Conservation (phyloP, 2,329 filamentous ascomycete genomes). For the Fusarium sp. region DNA sequence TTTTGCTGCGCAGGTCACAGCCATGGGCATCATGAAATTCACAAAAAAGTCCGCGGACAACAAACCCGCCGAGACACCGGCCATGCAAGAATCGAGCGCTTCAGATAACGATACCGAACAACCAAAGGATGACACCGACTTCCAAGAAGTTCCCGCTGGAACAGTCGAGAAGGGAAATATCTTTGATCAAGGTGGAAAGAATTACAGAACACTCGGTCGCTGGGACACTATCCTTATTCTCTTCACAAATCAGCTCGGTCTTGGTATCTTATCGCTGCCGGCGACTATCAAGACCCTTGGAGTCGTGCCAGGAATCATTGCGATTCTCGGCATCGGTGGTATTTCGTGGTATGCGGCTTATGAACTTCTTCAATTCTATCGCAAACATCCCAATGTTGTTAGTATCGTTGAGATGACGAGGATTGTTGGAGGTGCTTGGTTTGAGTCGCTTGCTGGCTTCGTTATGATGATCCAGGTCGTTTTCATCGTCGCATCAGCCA, state of each 20-base stretch:
- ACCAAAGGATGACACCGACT: conserved; percentile 21
- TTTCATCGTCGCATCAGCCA: conserved; percentile 37
- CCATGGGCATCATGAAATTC: conserved; percentile 33
- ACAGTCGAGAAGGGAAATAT: conserved; percentile 37
- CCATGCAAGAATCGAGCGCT: conserved; percentile 11
- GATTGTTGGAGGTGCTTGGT: conserved; percentile 53
- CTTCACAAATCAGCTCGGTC: conserved; percentile 45
- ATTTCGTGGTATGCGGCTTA: conserved; percentile 69
- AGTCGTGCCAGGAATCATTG: conserved; percentile 73
- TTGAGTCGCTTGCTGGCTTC: conserved; percentile 33
- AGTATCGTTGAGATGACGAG: conserved; percentile 76
- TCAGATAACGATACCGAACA: conserved; percentile 33
- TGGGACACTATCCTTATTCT: conserved; percentile 43
- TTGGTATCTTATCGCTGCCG: conserved; percentile 70
- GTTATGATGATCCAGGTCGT: conserved; percentile 40
- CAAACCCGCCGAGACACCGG: not conserved
- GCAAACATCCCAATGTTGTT: conserved; percentile 73
- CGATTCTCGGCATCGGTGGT: conserved; percentile 71
- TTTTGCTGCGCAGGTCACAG: not conserved
- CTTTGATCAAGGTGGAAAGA: conserved; percentile 44
- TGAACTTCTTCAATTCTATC: conserved; percentile 71
- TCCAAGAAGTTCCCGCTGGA: conserved; percentile 30
- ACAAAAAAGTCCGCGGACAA: conserved; percentile 17
- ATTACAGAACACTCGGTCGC: conserved; percentile 40
- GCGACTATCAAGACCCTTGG: conserved; percentile 75